Evolutionary conservation across 2,329 filamentous ascomycete genomes (phyloP), one percentile per base, ranked within the genome.

Genomic region (Colletotrichum sp.): DNA sequence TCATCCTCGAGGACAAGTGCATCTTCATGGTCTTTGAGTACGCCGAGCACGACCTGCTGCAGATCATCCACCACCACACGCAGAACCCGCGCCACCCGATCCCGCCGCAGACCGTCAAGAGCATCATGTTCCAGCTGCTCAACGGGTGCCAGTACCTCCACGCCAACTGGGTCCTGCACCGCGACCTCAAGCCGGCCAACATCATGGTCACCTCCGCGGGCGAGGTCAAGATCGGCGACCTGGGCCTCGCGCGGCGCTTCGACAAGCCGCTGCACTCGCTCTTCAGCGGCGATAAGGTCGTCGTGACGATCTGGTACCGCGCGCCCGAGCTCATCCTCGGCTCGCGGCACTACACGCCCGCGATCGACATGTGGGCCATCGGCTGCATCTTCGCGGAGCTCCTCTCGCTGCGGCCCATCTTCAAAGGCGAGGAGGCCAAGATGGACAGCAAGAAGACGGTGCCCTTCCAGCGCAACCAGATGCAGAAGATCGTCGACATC

Each of bases 21-120:
- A 99, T 99, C 83, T 99, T 96, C 86, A 99, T 99, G 94, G 96
- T 99, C 3, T 99, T 99, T 80, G 97, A 99, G 84, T 99, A 98
- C 84, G 97, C 97, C 79, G 97, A 99, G 85, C 97, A 99, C 84
- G 97, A 99, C 84, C 87, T 99, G 48, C 89, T 99, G 6, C 97
- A 99, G 84, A 99, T 99, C 83, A 98, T 99, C 79, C 97, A 99
- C 83, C 96, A 99, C 83, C 97, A 99, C 85, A 98, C 95, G 2
- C 94, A 98, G 83, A 94, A 96, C 74, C 93, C 95, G 32, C 91
- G 96, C 30, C 95, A 97, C 79, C 94, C 95, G 8, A 98, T 99
- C 74, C 96, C 96, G 1, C 94, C 96, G 1, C 89, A 92, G 28
- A 98, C 95, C 75, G 94, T 99, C 82, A 96, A 96, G 82, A 98